phyloP scores from a whole-genome alignment of 2,329 filamentous ascomycete genomes.

The Nemania sp. region DNA sequence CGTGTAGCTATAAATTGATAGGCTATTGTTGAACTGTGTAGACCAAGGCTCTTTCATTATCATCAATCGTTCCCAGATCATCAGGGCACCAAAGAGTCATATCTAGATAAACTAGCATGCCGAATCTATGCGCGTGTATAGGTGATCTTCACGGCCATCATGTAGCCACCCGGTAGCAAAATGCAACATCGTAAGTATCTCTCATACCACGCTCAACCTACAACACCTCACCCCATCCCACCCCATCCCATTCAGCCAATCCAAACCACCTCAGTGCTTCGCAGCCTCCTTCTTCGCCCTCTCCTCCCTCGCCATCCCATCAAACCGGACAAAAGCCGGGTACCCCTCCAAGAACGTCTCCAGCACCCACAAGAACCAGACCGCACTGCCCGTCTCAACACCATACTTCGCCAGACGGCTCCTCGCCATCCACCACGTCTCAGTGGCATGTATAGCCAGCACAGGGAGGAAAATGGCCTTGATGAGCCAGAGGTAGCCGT shows the following conservation, averaged over 20 bases:
- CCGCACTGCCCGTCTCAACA: constrained; percentile 57
- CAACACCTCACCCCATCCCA: neutral
- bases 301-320: constrained; percentile 60
- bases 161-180: neutral
- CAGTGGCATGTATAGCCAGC: constrained; percentile 72
- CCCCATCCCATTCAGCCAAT: neutral
- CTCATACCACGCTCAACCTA: neutral
- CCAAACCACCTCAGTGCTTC: constrained; percentile 52
- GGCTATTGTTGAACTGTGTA: neutral
- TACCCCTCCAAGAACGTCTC: constrained; percentile 67
- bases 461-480: constrained; percentile 69
- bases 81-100: neutral
- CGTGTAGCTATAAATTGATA: neutral
- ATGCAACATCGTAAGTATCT: neutral
- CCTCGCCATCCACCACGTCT: constrained; percentile 67
- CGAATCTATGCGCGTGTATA: neutral
- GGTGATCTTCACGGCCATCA: neutral
- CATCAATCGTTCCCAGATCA: constrained; percentile 28
- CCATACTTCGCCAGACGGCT: constrained; percentile 61
- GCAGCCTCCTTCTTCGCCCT: constrained; percentile 56
- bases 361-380: constrained; percentile 68
- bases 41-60: constrained; percentile 4
- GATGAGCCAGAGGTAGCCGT: constrained; percentile 69
- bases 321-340: constrained; percentile 63
- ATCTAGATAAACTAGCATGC: constrained; percentile 1